phyloP scores from a whole-genome alignment of 495 filamentous ascomycete genomes.

The Penicillium daleae region DNA sequence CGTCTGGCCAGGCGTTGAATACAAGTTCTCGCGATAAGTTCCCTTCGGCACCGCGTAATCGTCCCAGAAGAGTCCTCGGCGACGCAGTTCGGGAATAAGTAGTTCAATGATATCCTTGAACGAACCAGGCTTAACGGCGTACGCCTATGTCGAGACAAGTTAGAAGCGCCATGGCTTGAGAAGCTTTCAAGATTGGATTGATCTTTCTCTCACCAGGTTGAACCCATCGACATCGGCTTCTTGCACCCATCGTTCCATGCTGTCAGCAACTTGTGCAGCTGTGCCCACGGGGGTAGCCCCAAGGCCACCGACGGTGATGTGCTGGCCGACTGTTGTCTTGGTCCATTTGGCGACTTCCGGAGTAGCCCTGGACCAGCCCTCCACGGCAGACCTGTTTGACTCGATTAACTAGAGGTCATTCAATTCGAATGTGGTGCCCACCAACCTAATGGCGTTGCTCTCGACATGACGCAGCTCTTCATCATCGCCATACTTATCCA shows the following conservation, averaged over 20 bases:
- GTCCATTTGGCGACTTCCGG: slow-evolving; percentile 63
- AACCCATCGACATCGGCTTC: slow-evolving; percentile 69
- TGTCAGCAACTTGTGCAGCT: slow-evolving; percentile 59
- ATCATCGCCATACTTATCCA: slow-evolving; percentile 55
- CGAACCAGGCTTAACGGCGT: slow-evolving; percentile 62
- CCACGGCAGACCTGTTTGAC: slow-evolving; percentile 43
- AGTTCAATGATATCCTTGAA: slow-evolving; percentile 66
- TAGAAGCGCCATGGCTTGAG: background rate
- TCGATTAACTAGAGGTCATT: slow-evolving; percentile 3
- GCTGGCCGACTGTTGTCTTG: slow-evolving; percentile 62
- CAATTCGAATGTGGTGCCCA: background rate
- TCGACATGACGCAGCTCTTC: slow-evolving; percentile 61
- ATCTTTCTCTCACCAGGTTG: slow-evolving; percentile 50
- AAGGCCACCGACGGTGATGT: slow-evolving; percentile 63
- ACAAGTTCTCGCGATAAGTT: slow-evolving; percentile 55
- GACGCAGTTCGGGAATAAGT: slow-evolving; percentile 48
- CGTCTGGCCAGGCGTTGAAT: slow-evolving; percentile 43
- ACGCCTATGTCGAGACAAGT: slow-evolving; percentile 42
- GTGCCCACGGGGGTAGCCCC: slow-evolving; percentile 60
- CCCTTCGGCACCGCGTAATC: slow-evolving; percentile 50
- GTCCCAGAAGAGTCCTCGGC: slow-evolving; percentile 53
- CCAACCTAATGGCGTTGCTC: slow-evolving; percentile 64
- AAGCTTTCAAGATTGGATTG: background rate
- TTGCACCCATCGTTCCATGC: slow-evolving; percentile 62
- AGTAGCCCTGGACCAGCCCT: slow-evolving; percentile 51